Conservation (phyloP, 305 asterid genomes). For the Nicotiana rustica region DNA sequence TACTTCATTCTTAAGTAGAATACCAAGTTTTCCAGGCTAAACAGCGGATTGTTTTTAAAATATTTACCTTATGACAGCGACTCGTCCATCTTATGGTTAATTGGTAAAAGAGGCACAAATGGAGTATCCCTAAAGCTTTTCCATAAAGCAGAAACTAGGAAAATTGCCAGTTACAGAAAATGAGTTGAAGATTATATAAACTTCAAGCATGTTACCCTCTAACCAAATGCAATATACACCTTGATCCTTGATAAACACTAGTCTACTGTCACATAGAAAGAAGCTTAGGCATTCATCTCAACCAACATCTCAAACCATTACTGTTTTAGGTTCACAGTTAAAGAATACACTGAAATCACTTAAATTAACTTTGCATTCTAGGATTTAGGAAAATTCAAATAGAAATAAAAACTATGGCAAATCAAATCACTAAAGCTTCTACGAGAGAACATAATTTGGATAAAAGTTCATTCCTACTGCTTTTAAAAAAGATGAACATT, state of each 20-base stretch:
- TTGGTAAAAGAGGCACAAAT: not conserved
- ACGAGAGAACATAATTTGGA: not conserved
- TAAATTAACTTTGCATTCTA: not conserved
- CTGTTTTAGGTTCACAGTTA: not conserved
- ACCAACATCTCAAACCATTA: slow-evolving; percentile 19
- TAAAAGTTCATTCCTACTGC: not conserved
- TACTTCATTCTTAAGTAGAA: slow-evolving; percentile 19
- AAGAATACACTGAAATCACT: not conserved
- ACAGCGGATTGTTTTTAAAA: not conserved
- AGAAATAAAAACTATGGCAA: not conserved
- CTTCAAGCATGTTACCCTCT: slow-evolving; percentile 28
- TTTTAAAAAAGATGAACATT: slow-evolving; percentile 18
- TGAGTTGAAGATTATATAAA: not conserved
- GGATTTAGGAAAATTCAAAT: not conserved
- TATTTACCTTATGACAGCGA: not conserved
- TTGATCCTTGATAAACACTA: slow-evolving; percentile 21
- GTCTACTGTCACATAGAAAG: slow-evolving; percentile 14
- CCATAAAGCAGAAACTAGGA: slow-evolving; percentile 21
- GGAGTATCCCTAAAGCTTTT: slow-evolving; percentile 17
- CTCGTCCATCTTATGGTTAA: slow-evolving; percentile 17
- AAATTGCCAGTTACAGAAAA: slow-evolving; percentile 1
- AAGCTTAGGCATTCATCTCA: slow-evolving; percentile 19
- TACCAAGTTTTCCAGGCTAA: not conserved
- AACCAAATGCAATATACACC: not conserved
- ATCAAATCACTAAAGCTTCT: slow-evolving; percentile 10